Conservation (phyloP, 2,329 filamentous ascomycete genomes). For the Nemania abortiva region DNA sequence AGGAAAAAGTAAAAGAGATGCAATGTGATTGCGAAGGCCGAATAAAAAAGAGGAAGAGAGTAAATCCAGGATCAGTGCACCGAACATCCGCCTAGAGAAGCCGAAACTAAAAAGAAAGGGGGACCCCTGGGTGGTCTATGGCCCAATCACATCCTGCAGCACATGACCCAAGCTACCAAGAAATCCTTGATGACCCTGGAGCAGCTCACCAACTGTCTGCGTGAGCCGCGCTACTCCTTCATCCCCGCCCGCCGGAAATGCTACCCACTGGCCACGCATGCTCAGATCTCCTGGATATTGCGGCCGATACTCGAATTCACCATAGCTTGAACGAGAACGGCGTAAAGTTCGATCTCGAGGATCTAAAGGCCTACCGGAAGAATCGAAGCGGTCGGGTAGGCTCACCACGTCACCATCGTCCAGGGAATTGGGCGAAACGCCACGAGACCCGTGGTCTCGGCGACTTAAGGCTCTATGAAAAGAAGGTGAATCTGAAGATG, state of each 20-base stretch:
- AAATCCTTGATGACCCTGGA: slow-evolving; percentile 32
- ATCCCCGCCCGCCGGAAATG: slow-evolving; percentile 17
- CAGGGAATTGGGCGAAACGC: slow-evolving; percentile 34
- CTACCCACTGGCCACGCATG: slow-evolving; percentile 33
- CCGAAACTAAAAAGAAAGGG: background rate
- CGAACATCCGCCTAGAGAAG: background rate
- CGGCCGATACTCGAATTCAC: slow-evolving; percentile 37
- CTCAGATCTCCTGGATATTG: slow-evolving; percentile 31
- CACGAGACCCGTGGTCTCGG: slow-evolving; percentile 28
- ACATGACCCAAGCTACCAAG: slow-evolving; percentile 35
- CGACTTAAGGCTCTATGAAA: slow-evolving; percentile 34
- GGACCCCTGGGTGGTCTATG: slow-evolving; percentile 2
- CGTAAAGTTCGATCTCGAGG: slow-evolving; percentile 16
- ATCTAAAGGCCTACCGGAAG: slow-evolving; percentile 45
- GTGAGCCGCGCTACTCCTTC: slow-evolving; percentile 16
- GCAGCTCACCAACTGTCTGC: slow-evolving; percentile 32
- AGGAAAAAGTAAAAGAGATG: background rate
- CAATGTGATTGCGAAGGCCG: background rate
- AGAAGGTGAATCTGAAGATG: slow-evolving; percentile 44
- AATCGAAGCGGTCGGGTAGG: slow-evolving; percentile 51
- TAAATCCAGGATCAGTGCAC: background rate
- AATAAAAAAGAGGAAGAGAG: background rate
- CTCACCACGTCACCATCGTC: slow-evolving; percentile 47
- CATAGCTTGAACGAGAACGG: slow-evolving; percentile 26
- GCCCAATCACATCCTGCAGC: slow-evolving; percentile 22